phyloP scores from a whole-genome alignment of 495 filamentous ascomycete species.

The Thermothielavioides terrestris region DNA sequence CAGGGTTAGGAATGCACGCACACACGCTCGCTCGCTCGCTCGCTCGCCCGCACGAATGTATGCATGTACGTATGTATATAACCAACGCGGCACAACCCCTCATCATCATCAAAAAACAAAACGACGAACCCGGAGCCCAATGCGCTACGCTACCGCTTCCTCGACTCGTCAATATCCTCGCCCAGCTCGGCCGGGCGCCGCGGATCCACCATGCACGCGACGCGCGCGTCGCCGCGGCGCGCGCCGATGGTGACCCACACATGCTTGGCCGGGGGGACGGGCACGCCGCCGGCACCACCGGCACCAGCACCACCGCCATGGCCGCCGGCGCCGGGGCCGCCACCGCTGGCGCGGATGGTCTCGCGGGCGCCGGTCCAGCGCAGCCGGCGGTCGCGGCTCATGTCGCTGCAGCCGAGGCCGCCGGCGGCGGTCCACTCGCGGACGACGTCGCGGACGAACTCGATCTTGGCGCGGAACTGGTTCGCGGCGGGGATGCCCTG shows the following conservation, averaged over 20 bases:
- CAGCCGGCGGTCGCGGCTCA: slow-evolving; percentile 42
- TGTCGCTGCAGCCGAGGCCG: slow-evolving; percentile 54
- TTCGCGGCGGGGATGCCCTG: slow-evolving; percentile 63
- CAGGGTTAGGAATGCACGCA: too few species aligned
- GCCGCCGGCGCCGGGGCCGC: too few species aligned
- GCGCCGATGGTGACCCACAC: slow-evolving; percentile 82
- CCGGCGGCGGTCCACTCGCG: slow-evolving; percentile 65
- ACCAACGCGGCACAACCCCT: too few species aligned
- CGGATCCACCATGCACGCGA: slow-evolving; percentile 45
- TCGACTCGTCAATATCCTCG: slow-evolving; percentile 39
- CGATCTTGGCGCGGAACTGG: slow-evolving; percentile 67
- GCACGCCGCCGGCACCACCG: too few species aligned
- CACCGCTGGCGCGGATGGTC: too few species aligned
- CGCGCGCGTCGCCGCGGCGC: slow-evolving; percentile 56
- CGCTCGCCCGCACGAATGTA: too few species aligned
- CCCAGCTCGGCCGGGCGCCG: slow-evolving; percentile 38
- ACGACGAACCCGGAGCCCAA: too few species aligned
- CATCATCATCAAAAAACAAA: too few species aligned
- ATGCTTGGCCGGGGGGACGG: slow-evolving; percentile 52
- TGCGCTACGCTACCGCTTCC: neutral
- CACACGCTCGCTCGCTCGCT: too few species aligned
- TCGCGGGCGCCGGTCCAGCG: slow-evolving; percentile 63
- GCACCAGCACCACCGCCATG: too few species aligned
- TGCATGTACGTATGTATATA: too few species aligned
- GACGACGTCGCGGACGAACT: slow-evolving; percentile 61